Evolutionary conservation across 192 early-diverging fungal species (phyloP).

Genomic region (Linderina pennispora): DNA sequence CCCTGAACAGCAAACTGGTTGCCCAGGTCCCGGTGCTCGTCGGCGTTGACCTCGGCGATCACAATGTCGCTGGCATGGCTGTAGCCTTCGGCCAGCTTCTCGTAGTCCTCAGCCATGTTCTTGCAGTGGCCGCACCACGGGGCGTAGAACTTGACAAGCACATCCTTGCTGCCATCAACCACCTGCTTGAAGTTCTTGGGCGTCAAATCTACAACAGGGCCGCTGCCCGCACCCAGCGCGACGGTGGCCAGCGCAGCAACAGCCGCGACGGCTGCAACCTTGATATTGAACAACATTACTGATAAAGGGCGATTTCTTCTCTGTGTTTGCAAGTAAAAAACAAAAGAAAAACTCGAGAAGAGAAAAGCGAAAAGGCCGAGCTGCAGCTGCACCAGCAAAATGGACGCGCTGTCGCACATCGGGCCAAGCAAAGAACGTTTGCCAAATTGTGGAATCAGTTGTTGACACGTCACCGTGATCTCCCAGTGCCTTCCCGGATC

Average conservation of each 20-base stretch:
- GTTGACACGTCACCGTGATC: too few species aligned
- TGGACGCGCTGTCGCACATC: too few species aligned
- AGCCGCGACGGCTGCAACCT: constrained; percentile 17
- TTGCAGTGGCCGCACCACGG: constrained; percentile 90
- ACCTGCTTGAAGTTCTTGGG: constrained; percentile 45
- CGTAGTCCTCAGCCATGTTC: constrained; percentile 63
- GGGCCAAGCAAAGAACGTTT: too few species aligned
- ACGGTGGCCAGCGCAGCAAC: constrained; percentile 32
- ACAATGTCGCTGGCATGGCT: constrained; percentile 68
- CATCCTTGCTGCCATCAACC: constrained; percentile 68
- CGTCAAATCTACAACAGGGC: constrained; percentile 30
- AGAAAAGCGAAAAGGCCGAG: constrained; percentile 2
- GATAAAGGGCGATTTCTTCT: neutral
- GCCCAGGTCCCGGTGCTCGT: constrained; percentile 80
- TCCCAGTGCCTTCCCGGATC: too few species aligned
- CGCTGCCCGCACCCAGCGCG: constrained; percentile 15
- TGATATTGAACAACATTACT: constrained; percentile 32
- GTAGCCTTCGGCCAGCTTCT: constrained; percentile 74
- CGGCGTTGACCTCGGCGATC: constrained; percentile 87
- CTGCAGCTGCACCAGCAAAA: too few species aligned
- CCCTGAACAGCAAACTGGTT: constrained; percentile 68
- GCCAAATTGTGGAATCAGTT: too few species aligned
- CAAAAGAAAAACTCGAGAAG: neutral
- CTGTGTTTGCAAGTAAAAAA: neutral
- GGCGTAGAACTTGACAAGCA: constrained; percentile 84